A percentile compares a stretch with the other conserved stretches of the same genome.
Evolutionary conservation across 306 rosid species (phyloP).

Genomic region (Sicyos edulis): DNA sequence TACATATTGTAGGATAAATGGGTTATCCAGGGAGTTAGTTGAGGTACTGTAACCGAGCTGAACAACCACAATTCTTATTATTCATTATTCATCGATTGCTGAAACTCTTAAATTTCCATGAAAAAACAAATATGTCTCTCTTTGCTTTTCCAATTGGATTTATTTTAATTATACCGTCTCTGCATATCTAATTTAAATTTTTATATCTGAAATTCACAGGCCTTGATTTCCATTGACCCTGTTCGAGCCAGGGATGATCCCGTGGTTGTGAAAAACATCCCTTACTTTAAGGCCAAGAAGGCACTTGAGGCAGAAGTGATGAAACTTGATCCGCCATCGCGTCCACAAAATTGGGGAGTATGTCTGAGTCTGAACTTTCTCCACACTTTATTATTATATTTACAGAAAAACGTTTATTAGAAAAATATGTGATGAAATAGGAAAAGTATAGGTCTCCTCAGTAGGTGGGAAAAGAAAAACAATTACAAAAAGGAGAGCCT

Average conservation of each 20-base stretch:
- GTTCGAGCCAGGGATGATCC: slow-evolving; percentile 86
- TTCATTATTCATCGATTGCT: background rate
- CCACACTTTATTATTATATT: background rate
- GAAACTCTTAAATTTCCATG: background rate
- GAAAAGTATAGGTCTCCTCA: background rate
- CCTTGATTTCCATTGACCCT: slow-evolving; percentile 81
- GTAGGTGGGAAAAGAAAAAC: background rate
- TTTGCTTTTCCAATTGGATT: background rate
- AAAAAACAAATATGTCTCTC: background rate
- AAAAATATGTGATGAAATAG: background rate
- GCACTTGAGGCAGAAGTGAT: slow-evolving; percentile 70
- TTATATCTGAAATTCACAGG: slow-evolving; percentile 38
- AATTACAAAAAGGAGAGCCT: background rate
- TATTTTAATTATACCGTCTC: background rate
- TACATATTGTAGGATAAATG: background rate
- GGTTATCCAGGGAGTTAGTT: background rate
- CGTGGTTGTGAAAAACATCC: slow-evolving; percentile 69
- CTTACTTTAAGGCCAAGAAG: slow-evolving; percentile 84
- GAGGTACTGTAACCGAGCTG: background rate
- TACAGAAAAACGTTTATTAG: background rate
- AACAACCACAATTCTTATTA: background rate
- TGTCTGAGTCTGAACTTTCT: slow-evolving; percentile 41
- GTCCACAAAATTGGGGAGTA: slow-evolving; percentile 92
- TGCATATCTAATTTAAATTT: slow-evolving; percentile 7
- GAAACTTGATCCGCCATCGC: slow-evolving; percentile 86